Percentiles rank a stretch among this genome's conserved stretches.
phyloP scores from a whole-genome alignment of 768 basidiomycete species.

The Imleria badia region DNA sequence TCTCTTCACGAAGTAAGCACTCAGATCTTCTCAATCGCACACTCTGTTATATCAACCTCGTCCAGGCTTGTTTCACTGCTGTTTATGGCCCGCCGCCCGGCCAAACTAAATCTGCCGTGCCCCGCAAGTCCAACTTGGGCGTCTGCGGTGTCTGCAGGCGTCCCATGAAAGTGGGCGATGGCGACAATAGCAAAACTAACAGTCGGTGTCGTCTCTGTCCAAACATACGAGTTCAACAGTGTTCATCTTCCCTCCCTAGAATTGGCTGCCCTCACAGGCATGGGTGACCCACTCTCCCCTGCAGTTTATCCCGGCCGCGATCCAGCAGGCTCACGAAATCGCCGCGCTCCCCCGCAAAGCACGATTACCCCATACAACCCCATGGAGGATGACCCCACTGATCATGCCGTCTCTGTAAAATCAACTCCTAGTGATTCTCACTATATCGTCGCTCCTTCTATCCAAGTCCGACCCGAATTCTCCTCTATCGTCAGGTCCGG shows the following conservation, averaged over 20 bases:
- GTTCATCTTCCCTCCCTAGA: constrained; percentile 49
- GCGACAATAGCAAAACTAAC: constrained; percentile 79
- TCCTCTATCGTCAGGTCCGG: constrained; percentile 70
- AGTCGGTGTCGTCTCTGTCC: constrained; percentile 54
- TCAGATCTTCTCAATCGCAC: not conserved
- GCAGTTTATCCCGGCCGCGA: constrained; percentile 71
- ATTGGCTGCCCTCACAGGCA: constrained; percentile 90
- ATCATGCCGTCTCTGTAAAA: constrained; percentile 51
- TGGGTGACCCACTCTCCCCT: constrained; percentile 61
- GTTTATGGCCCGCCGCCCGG: constrained; percentile 89
- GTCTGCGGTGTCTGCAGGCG: constrained; percentile 96
- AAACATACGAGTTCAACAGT: not conserved
- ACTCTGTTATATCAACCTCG: constrained; percentile 4
- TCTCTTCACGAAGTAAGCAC: constrained; percentile 83
- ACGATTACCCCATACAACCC: constrained; percentile 52
- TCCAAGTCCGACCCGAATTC: constrained; percentile 93
- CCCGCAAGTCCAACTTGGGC: constrained; percentile 79
- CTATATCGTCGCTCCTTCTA: constrained; percentile 88
- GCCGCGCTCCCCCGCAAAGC: constrained; percentile 22
- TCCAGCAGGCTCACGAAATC: constrained; percentile 39
- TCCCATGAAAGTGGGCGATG: constrained; percentile 94
- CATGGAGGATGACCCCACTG: constrained; percentile 83
- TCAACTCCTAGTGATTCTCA: constrained; percentile 48
- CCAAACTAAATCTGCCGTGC: constrained; percentile 50
- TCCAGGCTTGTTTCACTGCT: constrained; percentile 90